Evolutionary conservation across 2,329 filamentous ascomycete species (phyloP), one percentile per base, ranked within the genome.

Genomic region (Colletotrichum gigasporum): DNA sequence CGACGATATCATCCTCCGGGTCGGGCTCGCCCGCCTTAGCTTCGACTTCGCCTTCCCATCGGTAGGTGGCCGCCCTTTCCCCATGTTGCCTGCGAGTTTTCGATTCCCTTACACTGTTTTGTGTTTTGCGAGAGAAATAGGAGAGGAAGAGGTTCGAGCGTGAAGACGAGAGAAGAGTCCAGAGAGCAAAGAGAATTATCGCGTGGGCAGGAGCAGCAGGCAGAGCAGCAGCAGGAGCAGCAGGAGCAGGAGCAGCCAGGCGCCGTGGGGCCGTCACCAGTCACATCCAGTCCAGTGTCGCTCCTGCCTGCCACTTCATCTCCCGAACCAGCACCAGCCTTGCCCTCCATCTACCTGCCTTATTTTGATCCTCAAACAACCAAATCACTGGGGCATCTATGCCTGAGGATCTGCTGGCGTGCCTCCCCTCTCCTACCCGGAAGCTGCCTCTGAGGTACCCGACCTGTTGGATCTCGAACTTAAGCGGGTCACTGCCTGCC

Each of bases 1-100:
- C 76, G 71, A 65, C 63, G 58, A 64, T 48, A 51, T 52, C 59
- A 37, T 65, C 63, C 20, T 63, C 63, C 24, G 63, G 51, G 26
- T 62, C 48, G 57, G 62, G 57, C 28, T 64, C 61, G 22, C 56
- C 61, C 34, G 48, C 61, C 56, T 48, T 61, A 20, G 48, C 56
- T 54, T 55, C 66, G 37, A 67, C 52, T 5, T 67, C 65, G 32
- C 61, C 64, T 30, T 67, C 66, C 24, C 65, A 67, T n/a, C 62
- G 66, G 66, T 68, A 67, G 51, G 64, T 61, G 11, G 26, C 32
- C 24, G 32, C 20, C n/a, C 12, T 34, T 53, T 44, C 8, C 24
- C 42, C 35, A n/a, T n/a, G n/a, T 24, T 44, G 59, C 35, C 50
- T 26, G 48, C 6, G 14, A 16, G 24, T 53, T 57, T 45, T 34